Evolutionary conservation across 176 grass and related monocot species (phyloP).

Genomic region (Tillandsia fasciculata): DNA sequence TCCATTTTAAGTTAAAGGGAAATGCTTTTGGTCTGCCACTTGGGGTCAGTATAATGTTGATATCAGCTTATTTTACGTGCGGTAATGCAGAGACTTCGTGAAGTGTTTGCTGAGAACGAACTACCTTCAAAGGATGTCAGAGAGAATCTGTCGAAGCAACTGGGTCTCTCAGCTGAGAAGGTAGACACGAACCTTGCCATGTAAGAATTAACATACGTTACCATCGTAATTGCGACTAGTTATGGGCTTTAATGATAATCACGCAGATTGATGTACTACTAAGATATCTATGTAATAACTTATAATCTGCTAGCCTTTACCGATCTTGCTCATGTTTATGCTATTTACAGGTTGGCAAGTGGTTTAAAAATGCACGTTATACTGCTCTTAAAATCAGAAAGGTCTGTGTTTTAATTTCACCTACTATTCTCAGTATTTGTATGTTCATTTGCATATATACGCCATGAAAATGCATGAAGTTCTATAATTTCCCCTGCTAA

Average conservation of each 20-base stretch:
- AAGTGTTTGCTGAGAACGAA: slow-evolving; percentile 73
- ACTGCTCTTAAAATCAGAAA: slow-evolving; percentile 80
- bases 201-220: slow-evolving; percentile 3
- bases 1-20: neutral
- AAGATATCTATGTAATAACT: too few relatives aligned
- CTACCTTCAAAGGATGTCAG: slow-evolving; percentile 70
- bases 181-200: slow-evolving; percentile 25
- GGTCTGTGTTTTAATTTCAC: slow-evolving; percentile 24
- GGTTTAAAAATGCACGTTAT: slow-evolving; percentile 97
- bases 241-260: neutral
- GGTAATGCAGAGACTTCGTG: slow-evolving; percentile 54
- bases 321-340: neutral
- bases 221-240: slow-evolving; percentile 12
- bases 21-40: neutral
- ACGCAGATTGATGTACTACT: too few relatives aligned
- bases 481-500: neutral
- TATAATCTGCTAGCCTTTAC: too few relatives aligned
- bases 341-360: slow-evolving; percentile 66
- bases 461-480: slow-evolving; percentile 4
- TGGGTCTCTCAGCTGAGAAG: slow-evolving; percentile 81
- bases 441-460: slow-evolving; percentile 4
- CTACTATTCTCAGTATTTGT: slow-evolving; percentile 22
- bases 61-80: slow-evolving; percentile 11
- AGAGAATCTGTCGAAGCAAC: slow-evolving; percentile 64
- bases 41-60: neutral